Base-by-base conservation (phyloP, 2,329 filamentous ascomycete species). In the Trichoderma atroviride region DNA sequence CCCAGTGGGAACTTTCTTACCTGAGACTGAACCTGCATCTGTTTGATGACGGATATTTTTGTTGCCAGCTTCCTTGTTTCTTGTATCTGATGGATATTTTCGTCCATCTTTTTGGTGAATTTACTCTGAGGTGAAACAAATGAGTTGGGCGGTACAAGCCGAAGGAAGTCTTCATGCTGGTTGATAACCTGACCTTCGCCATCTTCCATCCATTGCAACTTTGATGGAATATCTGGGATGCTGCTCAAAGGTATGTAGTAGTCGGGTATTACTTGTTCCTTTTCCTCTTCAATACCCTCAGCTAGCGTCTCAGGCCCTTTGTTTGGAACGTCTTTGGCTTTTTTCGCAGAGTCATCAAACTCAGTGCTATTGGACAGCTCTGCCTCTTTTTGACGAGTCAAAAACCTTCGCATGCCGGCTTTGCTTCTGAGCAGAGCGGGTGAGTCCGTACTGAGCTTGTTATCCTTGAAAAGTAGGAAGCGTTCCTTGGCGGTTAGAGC, bases 11-110 rank as follows among this genome's bases (percentile, higher is more conserved):
- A n/a, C 6, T 22, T 61, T 19, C 83, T 77, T 87, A 93, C 92
- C 87, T 97, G 96, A 63, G 94, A 93, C 79, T 99, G 96, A 66
- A 98, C 89, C 81, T 99, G 96, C 96, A 99, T 99, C 82, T 99
- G 96, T 83, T 98, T 99, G 78, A 99, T 96, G 71, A 99, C 93
- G 60, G 93, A 91, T 78, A 99, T 97, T 81, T 98, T 99, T 13
- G 94, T 94, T 75, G 94, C 97, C 35, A 99, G 87, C 78, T 97
- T 98, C 74, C 96, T 88, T 0, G 96, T 99, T 76, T 98, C 95
- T 79, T 99, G 96, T 86, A 99, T 94, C 77, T 97, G 94, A 71
- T 89, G 89, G 80, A 98, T 93, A 75, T 99, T 99, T 68, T 89
- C 88, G 74, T 97, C 93, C 80, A 99, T 91, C 77, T 91, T 95